Conservation (phyloP, 805 yeast genomes). For the Diddensiella caesifluorescens region DNA sequence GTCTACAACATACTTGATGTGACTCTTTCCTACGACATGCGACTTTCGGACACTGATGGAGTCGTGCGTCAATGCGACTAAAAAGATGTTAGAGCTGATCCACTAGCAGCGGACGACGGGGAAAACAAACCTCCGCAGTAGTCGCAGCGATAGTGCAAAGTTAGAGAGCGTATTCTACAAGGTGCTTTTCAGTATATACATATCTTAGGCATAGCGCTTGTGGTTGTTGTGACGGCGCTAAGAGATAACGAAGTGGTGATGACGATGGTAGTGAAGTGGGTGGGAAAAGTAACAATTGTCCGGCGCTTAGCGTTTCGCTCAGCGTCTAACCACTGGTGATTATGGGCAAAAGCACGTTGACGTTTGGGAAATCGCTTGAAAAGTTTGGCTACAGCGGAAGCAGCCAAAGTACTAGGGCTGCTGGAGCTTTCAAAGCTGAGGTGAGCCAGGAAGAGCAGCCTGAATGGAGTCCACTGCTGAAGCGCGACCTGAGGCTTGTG, state of each 20-base stretch:
- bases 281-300: neutral
- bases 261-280: too few species aligned
- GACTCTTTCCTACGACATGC: conserved; percentile 74
- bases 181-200: conserved; percentile 12
- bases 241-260: neutral
- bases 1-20: conserved; percentile 62
- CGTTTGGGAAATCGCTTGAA: conserved; percentile 1
- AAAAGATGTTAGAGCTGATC: conserved; percentile 3
- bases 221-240: neutral
- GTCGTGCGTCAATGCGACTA: conserved; percentile 76
- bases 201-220: conserved; percentile 25
- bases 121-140: conserved; percentile 56
- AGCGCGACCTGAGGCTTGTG: conserved; percentile 37
- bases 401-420: neutral
- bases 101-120: neutral
- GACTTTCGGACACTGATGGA: conserved; percentile 80
- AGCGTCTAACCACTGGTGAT: neutral
- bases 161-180: neutral
- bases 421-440: neutral
- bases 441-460: neutral
- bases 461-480: conserved; percentile 25
- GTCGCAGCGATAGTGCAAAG: conserved; percentile 47
- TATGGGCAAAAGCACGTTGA: neutral
- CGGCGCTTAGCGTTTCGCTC: neutral
- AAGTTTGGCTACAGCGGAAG: neutral